Evolutionary conservation across 306 rosid genomes (phyloP).

Genomic region (Cotoneaster glaucophyllus): DNA sequence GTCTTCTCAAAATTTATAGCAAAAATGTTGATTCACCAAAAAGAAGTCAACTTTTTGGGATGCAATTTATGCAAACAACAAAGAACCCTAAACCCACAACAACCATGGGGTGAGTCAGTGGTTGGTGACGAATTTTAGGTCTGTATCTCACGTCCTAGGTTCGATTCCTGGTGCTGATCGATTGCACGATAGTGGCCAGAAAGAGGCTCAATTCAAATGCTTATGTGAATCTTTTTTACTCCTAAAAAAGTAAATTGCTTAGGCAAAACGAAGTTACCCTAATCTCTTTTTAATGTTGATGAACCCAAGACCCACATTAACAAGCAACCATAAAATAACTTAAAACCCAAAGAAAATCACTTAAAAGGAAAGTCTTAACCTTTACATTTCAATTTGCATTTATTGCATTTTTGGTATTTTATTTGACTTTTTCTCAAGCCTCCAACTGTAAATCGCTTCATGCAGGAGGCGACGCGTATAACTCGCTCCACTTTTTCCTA

Average conservation of each 20-base stretch:
- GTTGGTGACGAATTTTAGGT: too few species aligned
- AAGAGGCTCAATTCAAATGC: too few species aligned
- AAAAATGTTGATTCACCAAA: neutral
- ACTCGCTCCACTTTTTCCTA: neutral
- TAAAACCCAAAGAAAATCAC: neutral
- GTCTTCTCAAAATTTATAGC: neutral
- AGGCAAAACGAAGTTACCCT: accelerated
- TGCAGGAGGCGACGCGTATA: neutral
- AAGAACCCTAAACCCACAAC: too few species aligned
- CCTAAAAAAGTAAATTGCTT: accelerated
- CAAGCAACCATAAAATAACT: neutral
- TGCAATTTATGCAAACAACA: neutral
- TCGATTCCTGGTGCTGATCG: accelerated
- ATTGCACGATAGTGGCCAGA: accelerated
- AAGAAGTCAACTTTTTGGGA: neutral
- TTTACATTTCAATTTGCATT: neutral
- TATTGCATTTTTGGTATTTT: neutral
- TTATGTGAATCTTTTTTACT: accelerated
- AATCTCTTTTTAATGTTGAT: too few species aligned
- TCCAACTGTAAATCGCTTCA: neutral
- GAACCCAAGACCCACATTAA: too few species aligned
- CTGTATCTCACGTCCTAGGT: accelerated
- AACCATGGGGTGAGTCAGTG: accelerated
- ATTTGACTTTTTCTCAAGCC: neutral
- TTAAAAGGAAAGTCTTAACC: neutral